phyloP scores from a whole-genome alignment of 768 basidiomycete genomes.

The Mycena chlorophos region DNA sequence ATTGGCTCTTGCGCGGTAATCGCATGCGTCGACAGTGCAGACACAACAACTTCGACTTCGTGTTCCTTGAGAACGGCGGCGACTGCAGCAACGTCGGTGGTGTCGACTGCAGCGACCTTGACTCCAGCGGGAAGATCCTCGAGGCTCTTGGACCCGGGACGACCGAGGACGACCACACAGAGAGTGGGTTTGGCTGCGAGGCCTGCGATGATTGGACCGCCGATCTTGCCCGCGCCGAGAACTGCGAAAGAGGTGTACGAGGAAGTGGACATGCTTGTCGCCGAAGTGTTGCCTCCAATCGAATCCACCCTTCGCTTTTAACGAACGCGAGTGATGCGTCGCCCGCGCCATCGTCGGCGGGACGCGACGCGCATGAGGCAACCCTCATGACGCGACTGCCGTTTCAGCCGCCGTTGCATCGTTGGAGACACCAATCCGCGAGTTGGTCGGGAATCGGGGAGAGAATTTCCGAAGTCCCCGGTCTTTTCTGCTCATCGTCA shows the following conservation, averaged over 20 bases:
- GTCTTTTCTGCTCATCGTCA: too few relatives aligned
- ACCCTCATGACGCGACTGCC: too few relatives aligned
- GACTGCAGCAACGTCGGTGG: constrained; percentile 27
- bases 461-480: too few relatives aligned
- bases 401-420: too few relatives aligned
- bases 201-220: constrained; percentile 35
- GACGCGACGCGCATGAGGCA: too few relatives aligned
- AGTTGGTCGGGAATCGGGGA: too few relatives aligned
- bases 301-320: too few relatives aligned
- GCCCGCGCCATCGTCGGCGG: too few relatives aligned
- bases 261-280: too few relatives aligned
- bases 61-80: constrained; percentile 29
- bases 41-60: constrained; percentile 37
- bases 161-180: neutral
- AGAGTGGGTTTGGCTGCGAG: constrained; percentile 50
- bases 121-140: constrained; percentile 23
- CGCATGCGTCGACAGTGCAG: constrained; percentile 29
- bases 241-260: constrained; percentile 2
- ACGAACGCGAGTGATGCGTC: too few relatives aligned
- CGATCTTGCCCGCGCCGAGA: constrained; percentile 15
- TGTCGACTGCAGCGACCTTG: constrained; percentile 29
- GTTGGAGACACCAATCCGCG: too few relatives aligned
- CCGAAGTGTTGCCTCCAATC: too few relatives aligned
- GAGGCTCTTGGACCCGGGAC: neutral
- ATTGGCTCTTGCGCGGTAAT: constrained; percentile 27